These are phyloP conservation scores for Pezicula radicicola DNA, from an alignment of 2,329 filamentous ascomycete genomes.

Conservation along the genomic window DNA sequence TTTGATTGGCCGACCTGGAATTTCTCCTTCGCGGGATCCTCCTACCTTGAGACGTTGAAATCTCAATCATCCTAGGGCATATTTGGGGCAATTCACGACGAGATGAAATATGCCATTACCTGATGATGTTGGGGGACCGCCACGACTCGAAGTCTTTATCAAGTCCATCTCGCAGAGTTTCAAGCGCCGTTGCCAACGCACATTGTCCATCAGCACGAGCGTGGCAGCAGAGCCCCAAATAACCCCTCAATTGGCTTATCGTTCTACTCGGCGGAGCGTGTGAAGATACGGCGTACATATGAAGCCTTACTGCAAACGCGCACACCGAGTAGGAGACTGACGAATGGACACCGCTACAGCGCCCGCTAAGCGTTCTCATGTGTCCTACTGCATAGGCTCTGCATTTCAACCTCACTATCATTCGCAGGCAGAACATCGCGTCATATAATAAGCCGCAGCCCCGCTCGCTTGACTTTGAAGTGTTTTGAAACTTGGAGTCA, in stretches of 20 bases:
- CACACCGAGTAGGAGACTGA: not conserved
- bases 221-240: not conserved
- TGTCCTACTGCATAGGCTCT: too few species aligned
- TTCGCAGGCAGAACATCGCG: too few species aligned
- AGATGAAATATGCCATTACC: not conserved
- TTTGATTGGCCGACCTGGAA: not conserved
- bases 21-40: not conserved
- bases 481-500: too few species aligned
- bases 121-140: not conserved
- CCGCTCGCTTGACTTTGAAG: too few species aligned
- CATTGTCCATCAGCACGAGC: not conserved
- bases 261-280: not conserved
- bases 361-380: not conserved
- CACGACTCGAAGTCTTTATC: too few species aligned
- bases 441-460: too few species aligned
- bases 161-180: not conserved
- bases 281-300: not conserved
- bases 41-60: not conserved
- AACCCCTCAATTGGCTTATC: not conserved
- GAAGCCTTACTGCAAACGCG: not conserved
- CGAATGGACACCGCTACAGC: not conserved
- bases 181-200: not conserved
- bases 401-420: too few species aligned
- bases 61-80: slow-evolving; percentile 1
- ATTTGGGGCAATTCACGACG: not conserved